These are phyloP conservation scores for Blastomyces emzantsi DNA, from an alignment of 2,329 filamentous ascomycete species.

Conservation along the genomic window DNA sequence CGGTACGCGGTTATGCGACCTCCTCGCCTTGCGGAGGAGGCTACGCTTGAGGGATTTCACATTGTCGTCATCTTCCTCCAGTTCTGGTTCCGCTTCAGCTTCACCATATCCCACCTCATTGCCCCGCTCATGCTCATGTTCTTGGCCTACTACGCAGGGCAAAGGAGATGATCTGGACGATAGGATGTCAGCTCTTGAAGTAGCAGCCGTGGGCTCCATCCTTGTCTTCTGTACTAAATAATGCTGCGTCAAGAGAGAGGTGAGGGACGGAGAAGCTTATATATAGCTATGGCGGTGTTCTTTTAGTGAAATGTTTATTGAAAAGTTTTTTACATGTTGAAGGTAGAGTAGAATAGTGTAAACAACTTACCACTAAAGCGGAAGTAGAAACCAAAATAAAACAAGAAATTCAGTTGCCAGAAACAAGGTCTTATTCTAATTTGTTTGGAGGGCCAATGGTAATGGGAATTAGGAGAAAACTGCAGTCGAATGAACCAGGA, in stretches of 20 bases:
- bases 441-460: not conserved
- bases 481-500: too few species aligned
- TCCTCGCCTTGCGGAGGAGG: conserved; percentile 33
- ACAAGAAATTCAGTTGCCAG: not conserved
- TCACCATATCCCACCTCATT: not conserved
- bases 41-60: conserved; percentile 16
- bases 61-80: conserved; percentile 9
- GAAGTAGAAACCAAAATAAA: not conserved
- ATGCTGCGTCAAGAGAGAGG: not conserved
- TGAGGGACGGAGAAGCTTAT: not conserved
- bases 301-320: not conserved
- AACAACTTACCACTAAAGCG: not conserved
- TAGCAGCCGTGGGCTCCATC: not conserved
- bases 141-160: not conserved
- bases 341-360: not conserved
- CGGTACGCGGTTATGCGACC: conserved; percentile 45
- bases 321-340: too few species aligned
- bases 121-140: not conserved
- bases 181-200: not conserved
- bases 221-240: not conserved
- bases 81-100: not conserved
- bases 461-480: too few species aligned
- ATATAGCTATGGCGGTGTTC: not conserved
- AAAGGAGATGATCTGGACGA: not conserved
- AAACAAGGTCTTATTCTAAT: not conserved